Evolutionary conservation across 805 yeast genomes (phyloP), one percentile per base, ranked within the genome.

Genomic region (Pichia paraexigua): DNA sequence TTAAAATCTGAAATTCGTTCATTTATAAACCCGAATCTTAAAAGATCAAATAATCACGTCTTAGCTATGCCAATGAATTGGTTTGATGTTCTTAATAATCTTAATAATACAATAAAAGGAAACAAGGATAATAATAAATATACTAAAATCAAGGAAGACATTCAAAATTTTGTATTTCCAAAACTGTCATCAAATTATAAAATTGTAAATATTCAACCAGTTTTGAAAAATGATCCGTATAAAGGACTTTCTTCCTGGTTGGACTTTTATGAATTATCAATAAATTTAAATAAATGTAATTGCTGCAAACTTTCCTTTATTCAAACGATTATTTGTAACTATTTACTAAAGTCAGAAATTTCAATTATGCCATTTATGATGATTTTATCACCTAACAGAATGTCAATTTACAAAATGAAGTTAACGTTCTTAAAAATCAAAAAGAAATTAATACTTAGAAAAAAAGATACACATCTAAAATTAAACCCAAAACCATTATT

Each of bases 21-120:
- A 1, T 11, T 28, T 8, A n/a, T 47, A 3, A 47, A 40, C 17
- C 49, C 49, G 4, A 21, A 18, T 18, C 28, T 30, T 11, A 18
- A 35, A 35, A 17, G 15, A 9, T 12, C 17, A 15, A 22, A 17
- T 10, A 41, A 35, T 22, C 6, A 27, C 10, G 24, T 40, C 7
- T n/a, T 47, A 41, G 49, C 44, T 30, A 25, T 47, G 17, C 49
- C 49, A 13, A 41, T 47, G 45, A 22, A 18, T 15, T 47, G 49
- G 49, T 40, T 28, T 17, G 44, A 41, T 18, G 9, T 40, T 5
- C 11, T 47, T 17, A 35, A 35, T 18, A 12, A 35, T 5, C 15
- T 27, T 18, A 41, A 20, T 27, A 8, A 37, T 6, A n/a, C n/a
- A 3, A 35, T 17, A 35, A 9, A 21, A 9, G 40, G 41, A 21